Conservation (phyloP, 805 yeast species). For the Yarrowia sp. region DNA sequence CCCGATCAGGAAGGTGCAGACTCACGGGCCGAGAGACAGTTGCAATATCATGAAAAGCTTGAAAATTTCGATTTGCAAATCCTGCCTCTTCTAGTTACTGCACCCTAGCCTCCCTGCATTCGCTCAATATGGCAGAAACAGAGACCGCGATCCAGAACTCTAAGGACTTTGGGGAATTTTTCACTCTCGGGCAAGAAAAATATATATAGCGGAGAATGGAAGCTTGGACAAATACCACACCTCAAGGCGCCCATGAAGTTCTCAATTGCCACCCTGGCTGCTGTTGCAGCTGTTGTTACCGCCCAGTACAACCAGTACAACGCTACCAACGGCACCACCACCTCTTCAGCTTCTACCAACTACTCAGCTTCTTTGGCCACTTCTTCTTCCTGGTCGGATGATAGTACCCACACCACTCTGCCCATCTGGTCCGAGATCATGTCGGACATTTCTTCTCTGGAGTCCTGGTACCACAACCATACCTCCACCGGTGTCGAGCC, state of each 20-base stretch:
- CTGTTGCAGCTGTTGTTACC: conserved; percentile 2
- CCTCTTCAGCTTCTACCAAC: neutral
- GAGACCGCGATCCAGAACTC: too few species aligned
- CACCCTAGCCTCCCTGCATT: conserved; percentile 10
- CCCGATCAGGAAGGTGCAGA: neutral
- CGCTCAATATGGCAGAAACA: neutral
- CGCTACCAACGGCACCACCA: conserved; percentile 6
- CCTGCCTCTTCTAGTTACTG: neutral
- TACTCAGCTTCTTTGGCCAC: conserved; percentile 11
- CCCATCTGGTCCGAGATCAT: conserved; percentile 1
- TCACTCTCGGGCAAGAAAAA: neutral
- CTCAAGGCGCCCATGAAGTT: neutral
- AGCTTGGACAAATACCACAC: neutral
- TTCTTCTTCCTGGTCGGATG: neutral
- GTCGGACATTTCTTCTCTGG: conserved; percentile 3
- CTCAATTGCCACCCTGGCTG: conserved; percentile 15
- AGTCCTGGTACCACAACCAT: neutral
- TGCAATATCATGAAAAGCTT: neutral
- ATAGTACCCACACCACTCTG: conserved; percentile 1
- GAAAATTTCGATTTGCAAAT: neutral
- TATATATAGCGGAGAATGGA: neutral
- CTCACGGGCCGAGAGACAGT: neutral
- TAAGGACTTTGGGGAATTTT: neutral
- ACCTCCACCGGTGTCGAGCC: neutral
- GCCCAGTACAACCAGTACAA: conserved; percentile 16